Conservation (phyloP, 176 grass and related monocot genomes). For the Avena sativa region DNA sequence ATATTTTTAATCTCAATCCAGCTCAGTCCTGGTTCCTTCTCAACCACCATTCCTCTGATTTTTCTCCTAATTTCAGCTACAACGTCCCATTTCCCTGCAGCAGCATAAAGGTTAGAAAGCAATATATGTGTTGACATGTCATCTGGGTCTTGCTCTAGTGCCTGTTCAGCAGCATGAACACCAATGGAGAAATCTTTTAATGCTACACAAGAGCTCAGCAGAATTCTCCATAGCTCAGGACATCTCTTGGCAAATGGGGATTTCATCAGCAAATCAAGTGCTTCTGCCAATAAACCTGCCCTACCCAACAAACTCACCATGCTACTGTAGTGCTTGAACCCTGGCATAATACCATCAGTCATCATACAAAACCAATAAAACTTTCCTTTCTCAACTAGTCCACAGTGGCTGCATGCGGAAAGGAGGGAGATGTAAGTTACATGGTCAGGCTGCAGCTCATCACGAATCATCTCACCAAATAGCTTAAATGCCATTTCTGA, state of each 20-base stretch:
- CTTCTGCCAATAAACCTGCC: conserved; percentile 72
- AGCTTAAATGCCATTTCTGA: conserved; percentile 76
- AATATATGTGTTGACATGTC: conserved; percentile 78
- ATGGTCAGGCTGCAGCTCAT: conserved; percentile 67
- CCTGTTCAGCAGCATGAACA: conserved; percentile 54
- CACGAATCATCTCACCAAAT: conserved; percentile 74
- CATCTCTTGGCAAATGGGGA: conserved; percentile 66
- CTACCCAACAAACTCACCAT: conserved; percentile 87
- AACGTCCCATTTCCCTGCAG: conserved; percentile 65
- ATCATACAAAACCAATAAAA: conserved; percentile 93
- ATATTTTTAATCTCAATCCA: conserved; percentile 71
- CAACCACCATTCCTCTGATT: conserved; percentile 67
- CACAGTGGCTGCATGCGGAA: conserved; percentile 78
- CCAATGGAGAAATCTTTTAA: conserved; percentile 67
- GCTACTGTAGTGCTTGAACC: conserved; percentile 86
- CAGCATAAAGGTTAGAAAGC: conserved; percentile 90
- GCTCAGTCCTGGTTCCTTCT: conserved; percentile 80
- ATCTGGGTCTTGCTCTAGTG: conserved; percentile 58
- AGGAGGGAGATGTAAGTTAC: conserved; percentile 90
- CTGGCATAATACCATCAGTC: conserved; percentile 66
- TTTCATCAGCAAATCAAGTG: conserved; percentile 63
- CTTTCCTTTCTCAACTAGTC: conserved; percentile 72
- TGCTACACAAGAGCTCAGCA: conserved; percentile 78
- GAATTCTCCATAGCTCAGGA: conserved; percentile 80
- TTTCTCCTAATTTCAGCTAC: conserved; percentile 74